Percentiles rank a stretch among this genome's conserved stretches.
Conservation (phyloP, 2,329 filamentous ascomycete species). For the Ceratocystis lukuohia region DNA sequence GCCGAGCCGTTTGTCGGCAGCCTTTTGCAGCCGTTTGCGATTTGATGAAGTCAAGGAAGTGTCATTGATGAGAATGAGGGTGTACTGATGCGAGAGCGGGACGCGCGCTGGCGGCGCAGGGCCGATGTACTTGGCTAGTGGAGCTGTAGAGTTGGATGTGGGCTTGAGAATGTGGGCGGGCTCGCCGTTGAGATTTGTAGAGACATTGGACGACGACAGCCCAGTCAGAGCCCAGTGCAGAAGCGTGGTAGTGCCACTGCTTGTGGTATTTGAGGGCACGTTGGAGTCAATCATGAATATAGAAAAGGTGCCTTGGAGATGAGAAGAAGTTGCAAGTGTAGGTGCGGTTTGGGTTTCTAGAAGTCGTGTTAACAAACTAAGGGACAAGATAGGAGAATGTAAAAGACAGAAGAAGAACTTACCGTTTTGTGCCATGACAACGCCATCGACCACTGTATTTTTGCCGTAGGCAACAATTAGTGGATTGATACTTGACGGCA, state of each 20-base stretch:
- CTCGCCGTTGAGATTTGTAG: constrained; percentile 24
- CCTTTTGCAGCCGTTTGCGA: constrained; percentile 24
- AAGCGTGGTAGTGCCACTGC: constrained; percentile 32
- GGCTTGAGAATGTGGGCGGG: constrained; percentile 24
- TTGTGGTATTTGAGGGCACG: constrained; percentile 27
- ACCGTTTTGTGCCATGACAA: constrained; percentile 29
- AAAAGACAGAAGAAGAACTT: constrained; percentile 19
- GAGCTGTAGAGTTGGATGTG: constrained; percentile 21
- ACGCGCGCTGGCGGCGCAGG: constrained; percentile 29
- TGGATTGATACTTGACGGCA: constrained; percentile 28
- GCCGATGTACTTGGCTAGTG: constrained; percentile 27
- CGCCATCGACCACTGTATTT: constrained; percentile 29
- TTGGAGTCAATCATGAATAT: constrained; percentile 34
- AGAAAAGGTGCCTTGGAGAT: constrained; percentile 32
- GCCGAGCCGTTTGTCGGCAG: constrained; percentile 25
- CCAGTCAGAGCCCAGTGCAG: constrained; percentile 36
- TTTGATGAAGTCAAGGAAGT: constrained; percentile 23
- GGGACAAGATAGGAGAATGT: background rate
- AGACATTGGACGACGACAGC: constrained; percentile 23
- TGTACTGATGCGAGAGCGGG: constrained; percentile 31
- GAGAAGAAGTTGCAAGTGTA: constrained; percentile 27
- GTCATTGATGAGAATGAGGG: constrained; percentile 30
- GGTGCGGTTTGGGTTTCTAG: constrained; percentile 28
- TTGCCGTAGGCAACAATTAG: constrained; percentile 31
- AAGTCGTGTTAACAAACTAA: no score